Conservation (phyloP, 805 yeast genomes). For the Metschnikowia gelsemii region DNA sequence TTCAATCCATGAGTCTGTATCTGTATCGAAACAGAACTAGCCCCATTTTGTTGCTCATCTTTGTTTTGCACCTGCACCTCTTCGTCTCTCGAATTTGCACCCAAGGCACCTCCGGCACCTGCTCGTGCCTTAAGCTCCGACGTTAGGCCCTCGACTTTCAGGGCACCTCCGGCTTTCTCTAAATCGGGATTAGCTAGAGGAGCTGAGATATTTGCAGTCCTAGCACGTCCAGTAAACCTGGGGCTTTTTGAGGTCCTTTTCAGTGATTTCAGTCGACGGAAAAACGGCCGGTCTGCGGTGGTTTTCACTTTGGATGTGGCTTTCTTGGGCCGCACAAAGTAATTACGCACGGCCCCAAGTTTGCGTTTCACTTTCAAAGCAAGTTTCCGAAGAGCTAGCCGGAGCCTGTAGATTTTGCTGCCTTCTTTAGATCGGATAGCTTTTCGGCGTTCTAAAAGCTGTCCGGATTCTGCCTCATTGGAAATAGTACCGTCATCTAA, state of each 20-base stretch:
- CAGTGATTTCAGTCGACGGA: conserved; percentile 1
- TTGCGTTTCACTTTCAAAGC: conserved; percentile 26
- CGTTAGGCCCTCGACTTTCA: conserved; percentile 18
- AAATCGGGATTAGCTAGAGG: conserved; percentile 35
- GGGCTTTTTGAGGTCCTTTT: background rate
- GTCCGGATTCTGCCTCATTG: background rate
- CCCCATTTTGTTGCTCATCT: no score
- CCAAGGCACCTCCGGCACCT: conserved; percentile 9
- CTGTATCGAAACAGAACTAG: no score
- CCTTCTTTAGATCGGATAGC: conserved; percentile 40
- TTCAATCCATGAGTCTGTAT: no score
- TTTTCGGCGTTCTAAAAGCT: conserved; percentile 26
- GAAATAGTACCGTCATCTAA: no score
- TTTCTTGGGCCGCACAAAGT: conserved; percentile 14
- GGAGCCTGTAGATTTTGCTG: conserved; percentile 31
- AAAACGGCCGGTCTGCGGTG: conserved; percentile 5
- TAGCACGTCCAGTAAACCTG: background rate
- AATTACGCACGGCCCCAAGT: conserved; percentile 15
- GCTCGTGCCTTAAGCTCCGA: conserved; percentile 18
- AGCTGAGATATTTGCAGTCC: conserved; percentile 24
- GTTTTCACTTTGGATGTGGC: conserved; percentile 13
- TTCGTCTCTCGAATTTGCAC: background rate
- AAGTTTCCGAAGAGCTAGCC: conserved; percentile 10
- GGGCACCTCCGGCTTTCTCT: conserved; percentile 31
- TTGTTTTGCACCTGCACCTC: background rate